A percentile compares a stretch with the other conserved stretches of the same genome.
phyloP scores from a whole-genome alignment of 2,329 filamentous ascomycete genomes.

The Alternaria atra region DNA sequence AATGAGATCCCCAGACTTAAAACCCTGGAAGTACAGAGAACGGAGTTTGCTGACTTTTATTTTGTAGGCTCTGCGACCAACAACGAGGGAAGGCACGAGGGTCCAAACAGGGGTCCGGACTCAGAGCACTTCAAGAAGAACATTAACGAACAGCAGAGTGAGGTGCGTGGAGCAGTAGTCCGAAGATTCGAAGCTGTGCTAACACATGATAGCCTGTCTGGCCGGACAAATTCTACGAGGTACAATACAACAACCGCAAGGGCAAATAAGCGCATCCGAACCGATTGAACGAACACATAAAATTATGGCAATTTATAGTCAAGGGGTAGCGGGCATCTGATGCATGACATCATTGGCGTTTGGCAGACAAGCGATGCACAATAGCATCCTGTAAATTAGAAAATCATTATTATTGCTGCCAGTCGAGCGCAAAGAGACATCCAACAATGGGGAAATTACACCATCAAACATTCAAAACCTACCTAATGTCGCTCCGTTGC shows the following conservation, averaged over 20 bases:
- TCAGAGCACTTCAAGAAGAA: constrained; percentile 40
- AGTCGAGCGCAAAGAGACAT: neutral
- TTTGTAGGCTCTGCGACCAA: constrained; percentile 30
- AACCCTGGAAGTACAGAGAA: neutral
- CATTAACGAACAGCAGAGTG: constrained; percentile 35
- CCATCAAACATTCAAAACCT: neutral
- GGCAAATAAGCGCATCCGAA: constrained; percentile 37
- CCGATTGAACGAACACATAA: constrained; percentile 1
- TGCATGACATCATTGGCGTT: constrained; percentile 16
- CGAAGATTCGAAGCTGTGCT: neutral
- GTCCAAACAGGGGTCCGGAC: constrained; percentile 38
- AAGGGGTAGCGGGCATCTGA: neutral
- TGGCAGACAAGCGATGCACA: constrained; percentile 5
- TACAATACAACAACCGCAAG: constrained; percentile 44
- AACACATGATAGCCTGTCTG: constrained; percentile 29
- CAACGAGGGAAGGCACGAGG: constrained; percentile 35
- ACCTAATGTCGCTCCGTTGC: neutral
- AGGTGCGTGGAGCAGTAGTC: constrained; percentile 22
- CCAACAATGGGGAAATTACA: constrained; percentile 1
- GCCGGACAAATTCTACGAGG: constrained; percentile 45
- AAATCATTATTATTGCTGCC: neutral
- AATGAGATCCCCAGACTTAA: constrained; percentile 2
- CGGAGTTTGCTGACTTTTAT: constrained; percentile 5
- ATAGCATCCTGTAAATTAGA: neutral
- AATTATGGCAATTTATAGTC: constrained; percentile 2